These are phyloP conservation scores for Termitomyces sp. DNA, from an alignment of 768 basidiomycete genomes.

Conservation along the genomic window DNA sequence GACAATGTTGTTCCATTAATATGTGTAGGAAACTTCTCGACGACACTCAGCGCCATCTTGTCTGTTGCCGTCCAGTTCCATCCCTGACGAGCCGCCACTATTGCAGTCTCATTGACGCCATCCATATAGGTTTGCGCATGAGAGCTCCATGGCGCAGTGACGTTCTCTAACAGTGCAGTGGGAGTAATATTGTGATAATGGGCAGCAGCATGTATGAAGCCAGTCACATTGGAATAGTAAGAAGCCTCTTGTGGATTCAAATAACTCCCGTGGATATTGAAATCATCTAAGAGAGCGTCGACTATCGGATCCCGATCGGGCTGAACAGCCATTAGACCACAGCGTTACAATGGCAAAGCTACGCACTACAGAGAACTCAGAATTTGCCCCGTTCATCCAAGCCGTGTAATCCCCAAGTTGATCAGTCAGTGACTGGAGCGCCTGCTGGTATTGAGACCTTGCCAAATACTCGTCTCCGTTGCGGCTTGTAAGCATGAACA, in stretches of 20 bases:
- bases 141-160: conserved; percentile 43
- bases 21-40: conserved; percentile 48
- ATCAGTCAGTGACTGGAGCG: conserved; percentile 50
- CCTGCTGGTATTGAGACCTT: conserved; percentile 61
- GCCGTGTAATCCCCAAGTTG: conserved; percentile 70
- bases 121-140: conserved; percentile 46
- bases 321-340: conserved; percentile 25
- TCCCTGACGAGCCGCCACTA: conserved; percentile 40
- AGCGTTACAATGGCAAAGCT: neutral
- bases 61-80: conserved; percentile 72
- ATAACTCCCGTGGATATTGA: conserved; percentile 38
- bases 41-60: conserved; percentile 60
- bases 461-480: conserved; percentile 63
- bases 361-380: conserved; percentile 61
- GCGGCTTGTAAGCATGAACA: conserved; percentile 78
- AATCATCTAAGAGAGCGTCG: conserved; percentile 40
- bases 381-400: conserved; percentile 64
- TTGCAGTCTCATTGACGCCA: conserved; percentile 45
- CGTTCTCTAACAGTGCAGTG: conserved; percentile 31
- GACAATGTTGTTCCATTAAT: conserved; percentile 28
- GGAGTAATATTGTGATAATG: conserved; percentile 62
- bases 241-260: conserved; percentile 45
- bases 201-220: conserved; percentile 65
- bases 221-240: conserved; percentile 74
- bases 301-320: conserved; percentile 40